Conservation (phyloP, 2,329 filamentous ascomycete genomes). For the Davidsoniella australis region DNA sequence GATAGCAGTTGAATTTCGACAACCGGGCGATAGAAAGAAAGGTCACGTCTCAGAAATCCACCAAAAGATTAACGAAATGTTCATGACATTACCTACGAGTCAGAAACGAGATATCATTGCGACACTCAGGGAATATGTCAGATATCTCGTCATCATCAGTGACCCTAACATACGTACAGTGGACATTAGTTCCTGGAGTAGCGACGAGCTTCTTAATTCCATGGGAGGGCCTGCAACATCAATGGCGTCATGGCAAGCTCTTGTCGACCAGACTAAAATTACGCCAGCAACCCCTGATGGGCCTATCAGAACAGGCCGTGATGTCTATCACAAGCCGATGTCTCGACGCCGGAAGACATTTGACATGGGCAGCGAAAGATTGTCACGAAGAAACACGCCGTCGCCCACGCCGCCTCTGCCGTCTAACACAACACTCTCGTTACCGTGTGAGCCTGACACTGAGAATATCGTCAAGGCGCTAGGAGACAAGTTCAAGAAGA, state of each 20-base stretch:
- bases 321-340: slow-evolving; percentile 12
- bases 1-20: slow-evolving; percentile 7
- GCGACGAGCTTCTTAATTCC: slow-evolving; percentile 2
- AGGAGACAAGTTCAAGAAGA: slow-evolving; percentile 6
- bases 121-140: slow-evolving; percentile 8
- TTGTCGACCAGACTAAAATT: slow-evolving; percentile 11
- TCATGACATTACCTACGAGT: neutral
- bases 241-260: slow-evolving; percentile 12
- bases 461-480: slow-evolving; percentile 4
- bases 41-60: slow-evolving; percentile 6
- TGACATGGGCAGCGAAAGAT: neutral
- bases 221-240: slow-evolving; percentile 11
- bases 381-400: neutral
- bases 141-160: slow-evolving; percentile 9
- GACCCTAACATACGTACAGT: slow-evolving; percentile 7
- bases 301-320: slow-evolving; percentile 8
- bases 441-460: slow-evolving; percentile 10
- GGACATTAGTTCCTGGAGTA: neutral
- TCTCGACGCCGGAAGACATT: slow-evolving; percentile 6
- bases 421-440: slow-evolving; percentile 5
- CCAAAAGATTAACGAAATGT: slow-evolving; percentile 1
- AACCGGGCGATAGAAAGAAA: neutral
- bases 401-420: neutral
- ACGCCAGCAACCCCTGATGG: slow-evolving; percentile 8
- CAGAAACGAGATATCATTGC: neutral